Percentiles rank a stretch among this genome's conserved stretches.
Evolutionary conservation across 1,139 yeast species (phyloP).

Genomic region (Zygoascus meyerae): DNA sequence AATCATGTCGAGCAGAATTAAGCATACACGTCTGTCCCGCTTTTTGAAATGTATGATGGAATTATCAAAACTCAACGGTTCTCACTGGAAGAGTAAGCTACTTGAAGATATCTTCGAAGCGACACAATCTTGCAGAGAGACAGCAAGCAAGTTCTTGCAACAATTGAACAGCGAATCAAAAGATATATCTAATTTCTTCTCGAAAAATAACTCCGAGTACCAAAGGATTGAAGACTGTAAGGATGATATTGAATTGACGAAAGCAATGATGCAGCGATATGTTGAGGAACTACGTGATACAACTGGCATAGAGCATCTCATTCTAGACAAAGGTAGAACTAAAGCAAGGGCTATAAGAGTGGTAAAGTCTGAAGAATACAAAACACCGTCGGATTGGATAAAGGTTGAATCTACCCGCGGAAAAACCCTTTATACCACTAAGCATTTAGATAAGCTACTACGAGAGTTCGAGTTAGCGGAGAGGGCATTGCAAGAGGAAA

Average conservation of each 20-base stretch:
- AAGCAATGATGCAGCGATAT: constrained; percentile 43
- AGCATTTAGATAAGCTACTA: constrained; percentile 46
- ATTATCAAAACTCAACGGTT: background rate
- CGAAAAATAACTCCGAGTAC: constrained; percentile 34
- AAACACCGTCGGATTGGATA: constrained; percentile 68
- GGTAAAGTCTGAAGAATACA: constrained; percentile 49
- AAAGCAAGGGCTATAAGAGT: constrained; percentile 74
- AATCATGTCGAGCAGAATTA: constrained; percentile 11
- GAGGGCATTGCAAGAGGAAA: constrained; percentile 50
- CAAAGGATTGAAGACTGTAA: constrained; percentile 34
- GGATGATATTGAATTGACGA: constrained; percentile 30
- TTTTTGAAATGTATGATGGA: constrained; percentile 1
- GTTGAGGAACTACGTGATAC: constrained; percentile 41
- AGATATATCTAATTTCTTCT: constrained; percentile 28
- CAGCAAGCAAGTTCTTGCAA: constrained; percentile 37
- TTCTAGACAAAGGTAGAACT: constrained; percentile 52
- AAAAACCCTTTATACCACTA: constrained; percentile 69
- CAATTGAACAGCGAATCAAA: constrained; percentile 52
- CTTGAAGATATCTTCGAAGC: constrained; percentile 20
- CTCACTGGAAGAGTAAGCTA: constrained; percentile 21
- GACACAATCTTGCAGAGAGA: constrained; percentile 21
- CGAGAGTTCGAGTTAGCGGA: constrained; percentile 55
- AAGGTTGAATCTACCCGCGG: constrained; percentile 66
- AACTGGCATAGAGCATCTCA: constrained; percentile 54
- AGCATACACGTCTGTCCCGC: background rate